Evolutionary conservation across 2,329 filamentous ascomycete species (phyloP).

Genomic region (Calonectria honghensis): DNA sequence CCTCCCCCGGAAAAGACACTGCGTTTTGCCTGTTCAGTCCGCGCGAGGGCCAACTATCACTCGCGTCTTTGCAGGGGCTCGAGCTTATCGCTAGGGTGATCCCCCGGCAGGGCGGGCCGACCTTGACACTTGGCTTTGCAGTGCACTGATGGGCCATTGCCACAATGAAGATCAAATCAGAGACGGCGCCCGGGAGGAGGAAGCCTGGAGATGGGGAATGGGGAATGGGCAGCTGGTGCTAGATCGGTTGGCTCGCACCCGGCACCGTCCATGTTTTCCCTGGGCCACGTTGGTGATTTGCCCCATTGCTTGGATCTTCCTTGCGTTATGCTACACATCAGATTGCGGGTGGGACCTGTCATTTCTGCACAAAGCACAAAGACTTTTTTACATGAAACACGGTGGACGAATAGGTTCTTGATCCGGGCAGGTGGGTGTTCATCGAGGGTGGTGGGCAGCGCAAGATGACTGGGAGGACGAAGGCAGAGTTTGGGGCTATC

Average conservation of each 20-base stretch:
- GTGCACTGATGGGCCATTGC: constrained; percentile 9
- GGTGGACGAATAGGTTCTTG: constrained; percentile 13
- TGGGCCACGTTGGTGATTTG: neutral
- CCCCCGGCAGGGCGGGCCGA: constrained; percentile 29
- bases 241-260: neutral
- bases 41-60: neutral
- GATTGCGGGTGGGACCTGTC: constrained; percentile 4
- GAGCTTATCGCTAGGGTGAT: constrained; percentile 1
- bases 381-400: neutral
- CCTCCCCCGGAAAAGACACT: neutral
- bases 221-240: neutral
- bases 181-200: too few species aligned
- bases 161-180: constrained; percentile 12
- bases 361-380: neutral
- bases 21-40: neutral
- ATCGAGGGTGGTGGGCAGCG: constrained; percentile 13
- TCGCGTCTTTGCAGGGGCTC: neutral
- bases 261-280: neutral
- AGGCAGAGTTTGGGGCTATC: neutral
- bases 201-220: neutral
- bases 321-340: neutral
- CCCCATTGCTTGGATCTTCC: neutral
- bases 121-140: constrained; percentile 10
- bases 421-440: constrained; percentile 16
- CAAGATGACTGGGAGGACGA: neutral